Conservation (phyloP, 495 filamentous ascomycete species). For the Aspergillus heteromorphus region DNA sequence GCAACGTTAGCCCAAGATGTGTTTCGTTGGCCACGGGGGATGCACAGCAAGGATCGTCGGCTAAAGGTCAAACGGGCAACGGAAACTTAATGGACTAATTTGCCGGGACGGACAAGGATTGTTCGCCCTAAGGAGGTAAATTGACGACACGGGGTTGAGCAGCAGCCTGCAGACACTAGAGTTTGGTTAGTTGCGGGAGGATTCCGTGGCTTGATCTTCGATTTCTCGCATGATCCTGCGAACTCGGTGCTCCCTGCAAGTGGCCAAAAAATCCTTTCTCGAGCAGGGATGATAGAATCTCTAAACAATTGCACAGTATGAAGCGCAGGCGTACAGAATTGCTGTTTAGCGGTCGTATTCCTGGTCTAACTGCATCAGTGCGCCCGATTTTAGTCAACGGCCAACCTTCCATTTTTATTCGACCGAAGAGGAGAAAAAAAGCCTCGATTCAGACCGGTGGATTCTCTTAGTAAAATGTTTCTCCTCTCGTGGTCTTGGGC, state of each 20-base stretch:
- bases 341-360: not conserved
- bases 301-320: not conserved
- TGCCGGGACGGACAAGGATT: constrained; percentile 3
- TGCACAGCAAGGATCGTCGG: constrained; percentile 4
- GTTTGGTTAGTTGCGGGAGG: constrained; percentile 3
- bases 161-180: not conserved
- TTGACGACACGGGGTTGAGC: not conserved
- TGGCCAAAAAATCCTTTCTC: not conserved
- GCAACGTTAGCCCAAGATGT: not conserved
- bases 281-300: not conserved
- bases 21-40: not conserved
- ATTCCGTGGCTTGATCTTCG: constrained; percentile 1
- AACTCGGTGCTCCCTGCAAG: not conserved
- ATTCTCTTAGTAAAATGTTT: constrained; percentile 10
- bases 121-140: not conserved
- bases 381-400: not conserved
- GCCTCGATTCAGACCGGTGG: constrained; percentile 10
- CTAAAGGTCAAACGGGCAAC: not conserved
- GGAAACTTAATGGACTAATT: constrained; percentile 3
- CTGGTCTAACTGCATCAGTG: not conserved
- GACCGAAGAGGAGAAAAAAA: constrained; percentile 6
- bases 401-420: not conserved
- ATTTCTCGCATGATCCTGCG: not conserved
- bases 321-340: not conserved
- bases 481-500: constrained; percentile 1